These are phyloP conservation scores for Amorphotheca resinae DNA, from an alignment of 495 filamentous ascomycete genomes.

Conservation along the genomic window DNA sequence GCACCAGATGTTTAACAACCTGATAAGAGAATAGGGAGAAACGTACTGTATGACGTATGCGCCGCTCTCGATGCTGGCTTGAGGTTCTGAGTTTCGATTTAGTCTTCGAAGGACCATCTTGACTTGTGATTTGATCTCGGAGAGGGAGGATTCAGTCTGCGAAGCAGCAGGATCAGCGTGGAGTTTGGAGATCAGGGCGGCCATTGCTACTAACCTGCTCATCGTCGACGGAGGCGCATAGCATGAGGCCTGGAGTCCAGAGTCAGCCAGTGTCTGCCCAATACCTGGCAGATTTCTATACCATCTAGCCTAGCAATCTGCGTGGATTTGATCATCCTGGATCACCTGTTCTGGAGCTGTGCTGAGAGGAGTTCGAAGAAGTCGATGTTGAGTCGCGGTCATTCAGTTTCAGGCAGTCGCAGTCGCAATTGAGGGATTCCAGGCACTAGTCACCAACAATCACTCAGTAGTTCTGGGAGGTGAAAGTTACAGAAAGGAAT, in stretches of 20 bases:
- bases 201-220: constrained; percentile 44
- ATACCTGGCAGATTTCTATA: constrained; percentile 27
- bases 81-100: constrained; percentile 74
- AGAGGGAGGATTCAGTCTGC: constrained; percentile 55
- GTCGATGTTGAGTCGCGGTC: too few relatives aligned
- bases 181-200: not conserved
- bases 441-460: too few relatives aligned
- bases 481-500: too few relatives aligned
- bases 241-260: constrained; percentile 58
- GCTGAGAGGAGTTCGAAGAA: not conserved
- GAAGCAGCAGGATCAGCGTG: not conserved
- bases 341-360: not conserved
- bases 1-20: too few relatives aligned
- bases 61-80: constrained; percentile 83
- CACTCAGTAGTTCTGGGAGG: too few relatives aligned
- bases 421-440: too few relatives aligned
- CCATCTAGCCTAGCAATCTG: constrained; percentile 90
- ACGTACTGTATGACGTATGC: constrained; percentile 78
- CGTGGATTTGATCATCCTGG: constrained; percentile 83
- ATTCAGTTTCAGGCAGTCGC: too few relatives aligned
- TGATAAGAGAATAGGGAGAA: too few relatives aligned
- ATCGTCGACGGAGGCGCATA: constrained; percentile 92
- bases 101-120: constrained; percentile 82
- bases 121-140: constrained; percentile 79
- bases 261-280: constrained; percentile 7